Evolutionary conservation across 108 stramenopile genomes (phyloP), one percentile per base, ranked within the genome.

Genomic region (Asterionellopsis glacialis): DNA sequence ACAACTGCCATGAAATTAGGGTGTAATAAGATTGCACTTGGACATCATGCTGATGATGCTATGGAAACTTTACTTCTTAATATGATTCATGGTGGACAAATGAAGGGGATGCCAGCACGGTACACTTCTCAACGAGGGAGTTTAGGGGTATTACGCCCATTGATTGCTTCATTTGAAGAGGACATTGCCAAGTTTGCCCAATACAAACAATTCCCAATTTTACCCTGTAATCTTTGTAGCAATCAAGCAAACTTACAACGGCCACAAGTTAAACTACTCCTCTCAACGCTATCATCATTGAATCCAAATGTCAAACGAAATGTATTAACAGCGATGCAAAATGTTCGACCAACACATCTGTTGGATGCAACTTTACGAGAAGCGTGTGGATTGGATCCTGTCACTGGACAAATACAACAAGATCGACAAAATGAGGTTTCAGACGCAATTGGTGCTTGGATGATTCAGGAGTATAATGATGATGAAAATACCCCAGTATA

Each of bases 21-120:
- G 11, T 73, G 72, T 53, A 72, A 65, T 39, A 68, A 72, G 41
- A 64, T 80, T 25, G 70, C 69, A 0, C 53, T 76, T 39, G 74
- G 75, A 9, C 75, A 81, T 44, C 79, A 81, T 51, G 74, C 66
- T 38, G 75, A 81, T 56, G 75, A 81, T 62, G 67, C 72, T 0
- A 51, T 81, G n/a, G 74, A 81, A 54, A 81, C 79, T 7, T 65
- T 76, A 44, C 51, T 81, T 23, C 50, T 81, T 14, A 81, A 81
- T 51, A 67, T 72, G 64, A 38, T 81, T 11, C 79, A 81, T 45
- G 65, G 49, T 0, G 79, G 75, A 3, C 57, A 69, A 55, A 47
- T 70, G 47, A 76, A 73, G 51, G 62, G 63, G 1, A 81, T 81
- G 79, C 75, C 79, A 18, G 75, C 79, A 41, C 59, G 75, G 24